Percentiles rank a stretch among this genome's conserved stretches.
Conservation (phyloP, 352 stramenopile species). For the Phytophthora agathidicida region DNA sequence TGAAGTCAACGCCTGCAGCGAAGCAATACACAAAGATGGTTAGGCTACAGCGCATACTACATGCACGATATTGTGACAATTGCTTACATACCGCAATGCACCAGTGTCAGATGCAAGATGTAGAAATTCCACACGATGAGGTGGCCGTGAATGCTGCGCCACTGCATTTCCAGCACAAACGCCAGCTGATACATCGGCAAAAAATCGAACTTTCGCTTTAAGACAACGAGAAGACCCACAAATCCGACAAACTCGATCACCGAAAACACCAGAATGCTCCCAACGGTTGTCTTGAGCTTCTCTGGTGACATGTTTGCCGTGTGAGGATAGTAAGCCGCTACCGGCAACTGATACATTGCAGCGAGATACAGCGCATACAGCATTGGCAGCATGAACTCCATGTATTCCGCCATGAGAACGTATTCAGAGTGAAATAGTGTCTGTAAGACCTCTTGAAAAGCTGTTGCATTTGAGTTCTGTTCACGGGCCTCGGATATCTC, state of each 20-base stretch:
- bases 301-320: slow-evolving; percentile 1
- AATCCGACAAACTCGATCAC: slow-evolving; percentile 17
- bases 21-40: too few relatives aligned
- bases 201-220: slow-evolving; percentile 26
- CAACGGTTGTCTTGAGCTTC: neutral
- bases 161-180: slow-evolving; percentile 48
- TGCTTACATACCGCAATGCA: slow-evolving; percentile 32
- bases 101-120: slow-evolving; percentile 33
- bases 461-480: too few relatives aligned
- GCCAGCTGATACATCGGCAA: slow-evolving; percentile 34
- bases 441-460: slow-evolving; percentile 3
- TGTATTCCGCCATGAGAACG: slow-evolving; percentile 18
- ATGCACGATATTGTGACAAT: too few relatives aligned
- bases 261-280: slow-evolving; percentile 8
- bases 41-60: too few relatives aligned
- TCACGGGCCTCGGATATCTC: too few relatives aligned
- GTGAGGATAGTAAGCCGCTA: slow-evolving; percentile 23
- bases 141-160: slow-evolving; percentile 14
- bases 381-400: slow-evolving; percentile 18
- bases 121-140: slow-evolving; percentile 31
- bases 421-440: slow-evolving; percentile 19
- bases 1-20: slow-evolving; percentile 4
- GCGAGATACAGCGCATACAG: slow-evolving; percentile 9
- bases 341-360: slow-evolving; percentile 2
- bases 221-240: slow-evolving; percentile 2